phyloP scores from a whole-genome alignment of 2,329 filamentous ascomycete species.

The Triangularia setosa region DNA sequence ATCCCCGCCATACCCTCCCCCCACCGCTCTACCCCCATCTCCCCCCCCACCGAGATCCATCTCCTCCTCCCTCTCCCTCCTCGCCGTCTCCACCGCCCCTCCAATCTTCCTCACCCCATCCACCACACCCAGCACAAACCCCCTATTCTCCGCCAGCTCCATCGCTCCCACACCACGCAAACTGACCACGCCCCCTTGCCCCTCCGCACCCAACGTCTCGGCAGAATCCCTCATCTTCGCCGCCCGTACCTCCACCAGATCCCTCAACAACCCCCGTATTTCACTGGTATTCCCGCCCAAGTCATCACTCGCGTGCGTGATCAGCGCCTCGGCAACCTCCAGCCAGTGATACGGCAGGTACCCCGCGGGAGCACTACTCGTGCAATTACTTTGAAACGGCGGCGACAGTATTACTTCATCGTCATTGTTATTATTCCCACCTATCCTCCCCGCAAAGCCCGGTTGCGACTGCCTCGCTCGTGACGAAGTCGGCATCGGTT shows the following conservation, averaged over 20 bases:
- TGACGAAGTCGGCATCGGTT: slow-evolving; percentile 64
- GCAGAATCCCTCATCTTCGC: slow-evolving; percentile 81
- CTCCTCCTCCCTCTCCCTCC: slow-evolving; percentile 73
- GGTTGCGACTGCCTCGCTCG: slow-evolving; percentile 46
- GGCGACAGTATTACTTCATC: slow-evolving; percentile 50
- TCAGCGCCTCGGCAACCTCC: slow-evolving; percentile 80
- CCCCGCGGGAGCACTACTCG: slow-evolving; percentile 61
- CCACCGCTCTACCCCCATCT: slow-evolving; percentile 46
- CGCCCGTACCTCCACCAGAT: slow-evolving; percentile 81
- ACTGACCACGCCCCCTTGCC: slow-evolving; percentile 65
- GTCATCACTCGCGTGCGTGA: slow-evolving; percentile 82
- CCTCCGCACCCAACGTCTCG: slow-evolving; percentile 57
- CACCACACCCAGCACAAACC: slow-evolving; percentile 79
- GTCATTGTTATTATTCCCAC: slow-evolving; percentile 18
- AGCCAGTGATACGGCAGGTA: slow-evolving; percentile 93
- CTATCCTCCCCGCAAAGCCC: slow-evolving; percentile 39
- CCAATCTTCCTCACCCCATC: slow-evolving; percentile 84
- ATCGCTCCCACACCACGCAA: slow-evolving; percentile 79
- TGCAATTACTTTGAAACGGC: slow-evolving; percentile 76
- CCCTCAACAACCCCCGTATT: slow-evolving; percentile 70
- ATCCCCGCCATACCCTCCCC: slow-evolving; percentile 50
- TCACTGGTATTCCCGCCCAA: slow-evolving; percentile 52
- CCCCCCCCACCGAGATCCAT: slow-evolving; percentile 25
- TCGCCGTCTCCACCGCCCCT: slow-evolving; percentile 70
- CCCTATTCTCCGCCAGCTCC: slow-evolving; percentile 84